Evolutionary conservation across 1,284 basidiomycete genomes (phyloP).

Genomic region (Trichosporon asahii): DNA sequence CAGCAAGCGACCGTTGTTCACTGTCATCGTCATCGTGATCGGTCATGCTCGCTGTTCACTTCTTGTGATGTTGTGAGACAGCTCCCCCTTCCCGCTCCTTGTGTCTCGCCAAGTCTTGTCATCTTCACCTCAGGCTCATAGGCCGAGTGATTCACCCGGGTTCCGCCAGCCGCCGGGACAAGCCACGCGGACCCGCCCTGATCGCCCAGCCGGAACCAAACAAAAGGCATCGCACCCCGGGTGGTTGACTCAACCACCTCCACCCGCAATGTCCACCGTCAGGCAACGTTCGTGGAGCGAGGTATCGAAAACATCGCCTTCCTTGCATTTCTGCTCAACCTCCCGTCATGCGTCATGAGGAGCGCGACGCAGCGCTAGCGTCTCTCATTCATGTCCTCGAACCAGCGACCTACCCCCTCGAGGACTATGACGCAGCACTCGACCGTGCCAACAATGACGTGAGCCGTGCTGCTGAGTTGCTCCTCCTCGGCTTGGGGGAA

Average conservation of each 20-base stretch:
- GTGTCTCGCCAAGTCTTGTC: neutral
- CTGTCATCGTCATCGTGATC: neutral
- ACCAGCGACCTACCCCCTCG: slow-evolving; percentile 37
- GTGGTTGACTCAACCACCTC: slow-evolving; percentile 18
- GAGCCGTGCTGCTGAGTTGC: slow-evolving; percentile 57
- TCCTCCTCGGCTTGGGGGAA: slow-evolving; percentile 37
- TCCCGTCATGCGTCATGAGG: neutral
- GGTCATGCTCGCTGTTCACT: neutral
- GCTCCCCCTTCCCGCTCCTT: neutral
- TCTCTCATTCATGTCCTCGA: slow-evolving; percentile 43
- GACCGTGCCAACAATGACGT: slow-evolving; percentile 62
- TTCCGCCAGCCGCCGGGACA: neutral
- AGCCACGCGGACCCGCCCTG: neutral
- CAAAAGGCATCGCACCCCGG: neutral
- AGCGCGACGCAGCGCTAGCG: slow-evolving; percentile 38
- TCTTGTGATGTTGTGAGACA: neutral
- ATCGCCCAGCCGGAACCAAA: slow-evolving; percentile 8
- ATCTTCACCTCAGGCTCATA: neutral
- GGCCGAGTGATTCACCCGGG: neutral
- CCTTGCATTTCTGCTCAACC: neutral
- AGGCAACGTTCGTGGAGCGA: neutral
- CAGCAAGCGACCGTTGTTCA: neutral
- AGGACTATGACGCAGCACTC: slow-evolving; percentile 59
- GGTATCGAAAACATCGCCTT: neutral
- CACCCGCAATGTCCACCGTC: neutral